Conservation (phyloP, 1,284 basidiomycete genomes). For the Heterobasidion occidentale region DNA sequence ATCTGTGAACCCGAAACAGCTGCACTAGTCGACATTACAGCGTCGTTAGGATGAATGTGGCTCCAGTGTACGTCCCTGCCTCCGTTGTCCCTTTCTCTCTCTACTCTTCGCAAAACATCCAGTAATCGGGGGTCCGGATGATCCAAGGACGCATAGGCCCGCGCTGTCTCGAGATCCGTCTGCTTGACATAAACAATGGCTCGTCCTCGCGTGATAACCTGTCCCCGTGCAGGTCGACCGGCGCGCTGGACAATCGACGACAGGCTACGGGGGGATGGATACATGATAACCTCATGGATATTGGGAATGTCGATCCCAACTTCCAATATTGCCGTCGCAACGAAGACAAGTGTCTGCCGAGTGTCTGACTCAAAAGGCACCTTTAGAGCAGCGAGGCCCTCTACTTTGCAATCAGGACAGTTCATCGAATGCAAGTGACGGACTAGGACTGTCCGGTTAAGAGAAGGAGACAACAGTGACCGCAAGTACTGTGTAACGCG, state of each 20-base stretch:
- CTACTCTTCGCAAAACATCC: too few species aligned
- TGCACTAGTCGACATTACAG: too few species aligned
- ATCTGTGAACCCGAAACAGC: too few species aligned
- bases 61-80: too few species aligned
- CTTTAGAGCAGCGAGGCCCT: slow-evolving; percentile 2
- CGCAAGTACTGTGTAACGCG: slow-evolving; percentile 9
- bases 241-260: slow-evolving; percentile 4
- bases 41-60: too few species aligned
- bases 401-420: slow-evolving; percentile 9
- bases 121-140: too few species aligned
- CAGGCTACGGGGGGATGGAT: slow-evolving; percentile 2
- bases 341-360: slow-evolving; percentile 4
- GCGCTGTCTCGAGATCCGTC: background rate
- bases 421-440: slow-evolving; percentile 9
- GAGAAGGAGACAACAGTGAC: background rate
- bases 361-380: background rate
- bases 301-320: slow-evolving; percentile 9
- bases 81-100: too few species aligned
- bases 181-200: slow-evolving; percentile 8
- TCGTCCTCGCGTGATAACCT: background rate
- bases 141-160: background rate
- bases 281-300: slow-evolving; percentile 6
- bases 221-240: slow-evolving; percentile 1
- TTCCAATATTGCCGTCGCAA: slow-evolving; percentile 7
- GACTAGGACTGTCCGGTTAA: background rate